Evolutionary conservation across 2,329 filamentous ascomycete species (phyloP), one percentile per base, ranked within the genome.

Genomic region (Botrytis medusae): DNA sequence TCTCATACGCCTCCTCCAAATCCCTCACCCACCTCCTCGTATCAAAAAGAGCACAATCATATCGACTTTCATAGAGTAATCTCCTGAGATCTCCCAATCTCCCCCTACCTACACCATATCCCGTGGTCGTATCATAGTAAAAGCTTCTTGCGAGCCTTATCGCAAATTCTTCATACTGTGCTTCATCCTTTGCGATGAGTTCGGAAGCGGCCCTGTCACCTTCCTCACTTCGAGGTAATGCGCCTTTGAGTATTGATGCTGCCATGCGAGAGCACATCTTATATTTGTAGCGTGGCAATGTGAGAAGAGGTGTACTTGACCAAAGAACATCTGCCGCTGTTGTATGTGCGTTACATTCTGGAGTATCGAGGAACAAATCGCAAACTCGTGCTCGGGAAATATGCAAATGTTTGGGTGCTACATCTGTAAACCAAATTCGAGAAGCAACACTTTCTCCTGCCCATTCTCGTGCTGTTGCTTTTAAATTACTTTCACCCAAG

Each of bases 251-350:
- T 73, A 99, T 98, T 18, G 94, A 97, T 10, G 96, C 95, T 10
- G 95, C 96, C 92, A 99, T 99, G 71, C 96, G 92, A 61, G 94
- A 97, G 83, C 96, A 99, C 96, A 99, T 99, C 83, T 99, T 99
- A 84, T 98, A 98, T 69, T 92, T 89, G 82, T 98, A 98, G 51
- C 96, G 89, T 18, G 96, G 95, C 44, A 96, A 86, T 0, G 96
- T 99, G 42, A 99, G 86, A 34, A 99, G 85, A 8, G 96, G 96
- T 0, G 96, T 98, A 78, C 95, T 97, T 70, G 93, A 97, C 96
- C 96, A 99, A 10, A 99, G 86, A 1, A 98, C 92, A 80, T 99
- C 96, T 20, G 96, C 97, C 2, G 96, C 96, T 1, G 96, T 99
- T 1, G 96, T 99, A 82, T 99, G 96, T 1, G 95, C 96, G 80